phyloP scores from a whole-genome alignment of 805 yeast genomes.

The Crinitomyces ghanaensis region DNA sequence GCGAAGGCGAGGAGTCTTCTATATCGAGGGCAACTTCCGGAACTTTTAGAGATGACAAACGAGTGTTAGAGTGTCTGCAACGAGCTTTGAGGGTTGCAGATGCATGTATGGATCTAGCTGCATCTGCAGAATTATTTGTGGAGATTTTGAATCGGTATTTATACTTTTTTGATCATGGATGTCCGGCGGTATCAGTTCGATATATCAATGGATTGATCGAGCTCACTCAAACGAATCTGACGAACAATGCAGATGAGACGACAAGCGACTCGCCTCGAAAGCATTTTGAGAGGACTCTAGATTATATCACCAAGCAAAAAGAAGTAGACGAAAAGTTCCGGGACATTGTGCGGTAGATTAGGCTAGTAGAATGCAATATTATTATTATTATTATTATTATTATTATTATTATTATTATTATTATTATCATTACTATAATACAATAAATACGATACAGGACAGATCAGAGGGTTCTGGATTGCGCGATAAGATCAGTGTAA shows the following conservation, averaged over 20 bases:
- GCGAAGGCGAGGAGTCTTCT: constrained; percentile 30
- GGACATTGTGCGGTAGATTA: constrained; percentile 30
- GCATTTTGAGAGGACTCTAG: constrained; percentile 63
- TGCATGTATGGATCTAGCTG: constrained; percentile 73
- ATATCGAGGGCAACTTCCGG: too few species aligned
- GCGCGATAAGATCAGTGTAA: too few species aligned
- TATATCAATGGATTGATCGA: constrained; percentile 83
- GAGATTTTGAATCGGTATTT: constrained; percentile 82
- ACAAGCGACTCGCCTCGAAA: constrained; percentile 32
- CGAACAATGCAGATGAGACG: constrained; percentile 23
- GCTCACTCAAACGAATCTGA: constrained; percentile 39
- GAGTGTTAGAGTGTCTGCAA: constrained; percentile 86
- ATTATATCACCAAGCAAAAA: constrained; percentile 57
- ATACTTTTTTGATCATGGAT: constrained; percentile 76
- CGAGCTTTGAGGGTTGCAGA: constrained; percentile 84
- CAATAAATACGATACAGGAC: not conserved
- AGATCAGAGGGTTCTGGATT: too few species aligned
- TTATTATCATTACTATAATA: not conserved
- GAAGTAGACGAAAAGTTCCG: constrained; percentile 59
- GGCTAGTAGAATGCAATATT: not conserved
- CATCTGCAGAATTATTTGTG: constrained; percentile 70
- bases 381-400: constrained; percentile 1
- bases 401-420: constrained; percentile 2
- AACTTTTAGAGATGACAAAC: constrained; percentile 42
- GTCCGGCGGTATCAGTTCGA: constrained; percentile 50